Percentiles rank a stretch among this genome's conserved stretches.
phyloP scores from a whole-genome alignment of 2,329 filamentous ascomycete species.

The Magnaporthales sp. region DNA sequence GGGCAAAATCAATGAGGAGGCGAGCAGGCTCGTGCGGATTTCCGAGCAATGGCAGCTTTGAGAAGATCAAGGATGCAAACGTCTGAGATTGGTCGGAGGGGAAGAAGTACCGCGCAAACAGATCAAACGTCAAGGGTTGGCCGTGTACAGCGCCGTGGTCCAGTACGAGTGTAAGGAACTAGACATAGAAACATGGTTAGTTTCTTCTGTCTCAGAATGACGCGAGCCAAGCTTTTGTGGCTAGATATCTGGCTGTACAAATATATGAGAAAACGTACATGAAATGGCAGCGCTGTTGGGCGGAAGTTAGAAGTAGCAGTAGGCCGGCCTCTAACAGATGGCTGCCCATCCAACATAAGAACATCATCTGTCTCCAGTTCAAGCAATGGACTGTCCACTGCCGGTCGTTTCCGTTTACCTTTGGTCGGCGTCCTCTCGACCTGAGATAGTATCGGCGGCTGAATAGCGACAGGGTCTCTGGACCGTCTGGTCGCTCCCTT shows the following conservation, averaged over 20 bases:
- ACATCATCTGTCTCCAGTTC: conserved; percentile 44
- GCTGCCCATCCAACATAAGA: conserved; percentile 23
- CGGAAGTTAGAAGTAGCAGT: neutral
- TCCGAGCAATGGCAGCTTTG: conserved; percentile 53
- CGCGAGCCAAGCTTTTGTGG: neutral
- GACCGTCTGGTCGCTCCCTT: conserved; percentile 33
- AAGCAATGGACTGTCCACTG: conserved; percentile 57
- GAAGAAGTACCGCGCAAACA: conserved; percentile 54
- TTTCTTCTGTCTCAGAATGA: conserved; percentile 5
- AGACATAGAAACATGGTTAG: conserved; percentile 12
- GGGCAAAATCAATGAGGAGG: conserved; percentile 56
- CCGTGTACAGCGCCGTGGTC: conserved; percentile 49
- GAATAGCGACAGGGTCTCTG: conserved; percentile 28
- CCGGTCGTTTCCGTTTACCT: conserved; percentile 60
- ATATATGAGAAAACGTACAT: conserved; percentile 28
- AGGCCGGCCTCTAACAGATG: conserved; percentile 9
- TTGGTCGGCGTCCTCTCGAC: conserved; percentile 54
- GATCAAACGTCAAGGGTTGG: conserved; percentile 57
- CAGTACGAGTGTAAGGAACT: conserved; percentile 56
- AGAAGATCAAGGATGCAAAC: conserved; percentile 59
- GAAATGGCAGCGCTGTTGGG: conserved; percentile 25
- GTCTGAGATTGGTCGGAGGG: conserved; percentile 54
- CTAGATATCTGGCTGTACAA: neutral
- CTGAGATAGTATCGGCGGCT: conserved; percentile 29
- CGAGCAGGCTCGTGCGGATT: conserved; percentile 37